Conservation (phyloP, 768 basidiomycete genomes). For the Clitopilus passeckerianus region DNA sequence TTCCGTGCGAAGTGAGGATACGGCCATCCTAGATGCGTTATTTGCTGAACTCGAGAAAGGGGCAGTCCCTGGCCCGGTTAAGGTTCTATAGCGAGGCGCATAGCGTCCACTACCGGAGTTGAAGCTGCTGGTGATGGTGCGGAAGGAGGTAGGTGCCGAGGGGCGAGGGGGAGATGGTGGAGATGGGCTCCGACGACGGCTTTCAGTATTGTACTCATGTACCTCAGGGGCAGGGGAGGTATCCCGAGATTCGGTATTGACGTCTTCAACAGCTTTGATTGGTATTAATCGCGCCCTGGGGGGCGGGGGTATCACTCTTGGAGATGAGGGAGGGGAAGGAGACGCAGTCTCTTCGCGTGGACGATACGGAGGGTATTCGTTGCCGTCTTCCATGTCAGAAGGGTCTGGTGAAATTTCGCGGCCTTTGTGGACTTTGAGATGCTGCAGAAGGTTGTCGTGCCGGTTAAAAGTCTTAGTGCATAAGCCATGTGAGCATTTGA, state of each 20-base stretch:
- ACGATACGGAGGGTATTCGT: conserved; percentile 5
- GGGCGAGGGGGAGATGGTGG: neutral
- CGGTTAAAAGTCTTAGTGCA: conserved; percentile 77
- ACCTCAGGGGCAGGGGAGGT: neutral
- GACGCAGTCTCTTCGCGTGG: conserved; percentile 4
- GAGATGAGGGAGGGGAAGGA: conserved; percentile 8
- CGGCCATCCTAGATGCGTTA: conserved; percentile 35
- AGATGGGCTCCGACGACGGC: neutral
- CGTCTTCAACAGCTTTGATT: neutral
- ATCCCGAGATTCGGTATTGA: neutral
- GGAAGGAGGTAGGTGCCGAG: neutral
- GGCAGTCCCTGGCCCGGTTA: neutral
- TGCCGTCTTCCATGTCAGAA: conserved; percentile 7
- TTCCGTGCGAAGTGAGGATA: conserved; percentile 39
- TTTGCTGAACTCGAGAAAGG: conserved; percentile 6
- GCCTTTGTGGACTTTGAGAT: conserved; percentile 64
- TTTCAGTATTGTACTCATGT: neutral
- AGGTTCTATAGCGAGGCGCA: neutral
- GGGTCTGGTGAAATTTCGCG: conserved; percentile 9
- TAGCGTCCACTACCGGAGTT: neutral
- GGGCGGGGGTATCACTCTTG: conserved; percentile 5
- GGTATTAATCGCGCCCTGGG: neutral
- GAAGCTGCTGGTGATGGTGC: neutral
- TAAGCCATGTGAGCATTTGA: conserved; percentile 59
- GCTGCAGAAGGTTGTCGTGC: conserved; percentile 78